Conservation (phyloP, 805 yeast species). For the Cyberlindnera sargentensis region DNA sequence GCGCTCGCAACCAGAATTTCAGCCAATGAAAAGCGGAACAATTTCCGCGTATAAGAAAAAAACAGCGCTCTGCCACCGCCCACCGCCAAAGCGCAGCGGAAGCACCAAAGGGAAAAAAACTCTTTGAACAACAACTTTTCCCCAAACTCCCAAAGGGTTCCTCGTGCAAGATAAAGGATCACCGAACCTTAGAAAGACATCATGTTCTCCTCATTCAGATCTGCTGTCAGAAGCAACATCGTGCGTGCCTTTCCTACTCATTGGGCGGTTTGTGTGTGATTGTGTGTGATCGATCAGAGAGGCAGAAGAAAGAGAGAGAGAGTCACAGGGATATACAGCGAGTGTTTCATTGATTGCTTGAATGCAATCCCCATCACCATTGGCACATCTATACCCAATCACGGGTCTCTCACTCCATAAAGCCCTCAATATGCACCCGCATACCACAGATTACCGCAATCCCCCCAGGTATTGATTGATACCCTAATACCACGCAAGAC, state of each 20-base stretch:
- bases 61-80: not conserved
- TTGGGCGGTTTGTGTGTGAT: too few species aligned
- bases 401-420: too few species aligned
- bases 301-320: not conserved
- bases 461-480: too few species aligned
- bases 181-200: not conserved
- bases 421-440: too few species aligned
- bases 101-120: not conserved
- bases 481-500: not conserved
- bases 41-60: conserved; percentile 12
- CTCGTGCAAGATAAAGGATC: not conserved
- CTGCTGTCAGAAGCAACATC: conserved; percentile 26
- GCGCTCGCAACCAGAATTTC: conserved; percentile 2
- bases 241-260: conserved; percentile 14
- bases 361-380: too few species aligned
- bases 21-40: conserved; percentile 22
- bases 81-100: not conserved
- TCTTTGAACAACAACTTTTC: not conserved
- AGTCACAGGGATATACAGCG: not conserved
- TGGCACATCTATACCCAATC: too few species aligned
- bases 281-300: too few species aligned
- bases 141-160: not conserved
- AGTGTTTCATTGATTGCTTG: too few species aligned
- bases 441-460: too few species aligned
- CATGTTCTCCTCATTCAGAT: conserved; percentile 27